These are phyloP conservation scores for Umbelopsis sp. DNA, from an alignment of 192 early-diverging fungal genomes.

Conservation along the genomic window DNA sequence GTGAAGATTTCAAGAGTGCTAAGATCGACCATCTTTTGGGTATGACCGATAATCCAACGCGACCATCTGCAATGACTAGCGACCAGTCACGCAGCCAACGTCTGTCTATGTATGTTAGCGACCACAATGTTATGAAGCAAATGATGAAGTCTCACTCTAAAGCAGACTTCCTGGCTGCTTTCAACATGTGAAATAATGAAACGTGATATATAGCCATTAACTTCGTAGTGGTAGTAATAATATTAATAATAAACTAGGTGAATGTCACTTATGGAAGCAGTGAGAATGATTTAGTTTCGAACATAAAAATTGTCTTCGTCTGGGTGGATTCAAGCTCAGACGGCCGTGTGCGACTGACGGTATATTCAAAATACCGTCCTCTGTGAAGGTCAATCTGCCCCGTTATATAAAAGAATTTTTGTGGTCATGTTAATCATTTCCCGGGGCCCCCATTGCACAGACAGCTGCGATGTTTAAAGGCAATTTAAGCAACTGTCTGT, in stretches of 20 bases:
- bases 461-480: too few relatives aligned
- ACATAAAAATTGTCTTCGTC: too few relatives aligned
- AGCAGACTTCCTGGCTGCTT: slow-evolving; percentile 39
- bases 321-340: too few relatives aligned
- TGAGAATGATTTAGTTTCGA: too few relatives aligned
- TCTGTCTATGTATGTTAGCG: slow-evolving; percentile 38
- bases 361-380: too few relatives aligned
- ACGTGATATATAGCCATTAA: neutral
- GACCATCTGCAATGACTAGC: slow-evolving; percentile 15
- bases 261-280: neutral
- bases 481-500: too few relatives aligned
- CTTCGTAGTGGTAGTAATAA: neutral
- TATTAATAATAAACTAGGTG: neutral
- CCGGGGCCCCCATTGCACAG: too few relatives aligned
- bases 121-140: slow-evolving; percentile 39
- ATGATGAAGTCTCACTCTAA: slow-evolving; percentile 39
- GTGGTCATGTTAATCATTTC: too few relatives aligned
- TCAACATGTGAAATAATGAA: slow-evolving; percentile 20
- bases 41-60: slow-evolving; percentile 24
- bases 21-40: slow-evolving; percentile 59
- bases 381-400: too few relatives aligned
- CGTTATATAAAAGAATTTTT: too few relatives aligned
- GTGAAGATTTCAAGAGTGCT: slow-evolving; percentile 80
- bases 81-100: slow-evolving; percentile 22
- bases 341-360: too few relatives aligned